phyloP scores from a whole-genome alignment of 495 filamentous ascomycete species.

The Talaromyces nanjingensis region DNA sequence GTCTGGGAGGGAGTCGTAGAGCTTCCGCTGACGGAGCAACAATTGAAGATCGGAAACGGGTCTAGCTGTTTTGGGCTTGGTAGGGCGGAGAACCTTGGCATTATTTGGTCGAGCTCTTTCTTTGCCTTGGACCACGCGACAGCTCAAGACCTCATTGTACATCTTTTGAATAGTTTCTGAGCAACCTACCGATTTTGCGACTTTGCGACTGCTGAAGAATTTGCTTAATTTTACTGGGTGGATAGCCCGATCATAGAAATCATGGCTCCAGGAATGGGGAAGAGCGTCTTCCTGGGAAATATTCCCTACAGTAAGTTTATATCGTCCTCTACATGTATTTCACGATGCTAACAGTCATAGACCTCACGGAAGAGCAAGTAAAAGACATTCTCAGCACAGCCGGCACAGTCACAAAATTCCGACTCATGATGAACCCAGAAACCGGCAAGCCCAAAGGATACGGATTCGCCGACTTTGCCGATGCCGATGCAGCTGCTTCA shows the following conservation, averaged over 20 bases:
- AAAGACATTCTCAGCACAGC: constrained; percentile 81
- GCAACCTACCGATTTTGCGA: background rate
- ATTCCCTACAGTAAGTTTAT: constrained; percentile 56
- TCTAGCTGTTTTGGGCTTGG: constrained; percentile 3
- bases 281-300: constrained; percentile 78
- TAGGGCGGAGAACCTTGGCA: constrained; percentile 5
- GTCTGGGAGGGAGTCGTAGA: constrained; percentile 21
- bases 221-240: too few species aligned
- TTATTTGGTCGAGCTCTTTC: background rate
- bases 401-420: constrained; percentile 85
- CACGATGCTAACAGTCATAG: constrained; percentile 33
- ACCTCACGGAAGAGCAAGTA: constrained; percentile 91
- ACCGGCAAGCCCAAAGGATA: constrained; percentile 94
- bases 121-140: background rate
- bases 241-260: constrained; percentile 11
- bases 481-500: constrained; percentile 84
- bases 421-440: constrained; percentile 91
- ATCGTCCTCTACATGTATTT: background rate
- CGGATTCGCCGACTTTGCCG: constrained; percentile 90
- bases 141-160: background rate
- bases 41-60: constrained; percentile 1
- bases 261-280: constrained; percentile 51
- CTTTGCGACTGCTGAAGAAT: too few species aligned
- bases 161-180: too few species aligned
- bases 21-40: constrained; percentile 17